Conservation (phyloP, 495 filamentous ascomycete species). For the Glarea lozoyensis region DNA sequence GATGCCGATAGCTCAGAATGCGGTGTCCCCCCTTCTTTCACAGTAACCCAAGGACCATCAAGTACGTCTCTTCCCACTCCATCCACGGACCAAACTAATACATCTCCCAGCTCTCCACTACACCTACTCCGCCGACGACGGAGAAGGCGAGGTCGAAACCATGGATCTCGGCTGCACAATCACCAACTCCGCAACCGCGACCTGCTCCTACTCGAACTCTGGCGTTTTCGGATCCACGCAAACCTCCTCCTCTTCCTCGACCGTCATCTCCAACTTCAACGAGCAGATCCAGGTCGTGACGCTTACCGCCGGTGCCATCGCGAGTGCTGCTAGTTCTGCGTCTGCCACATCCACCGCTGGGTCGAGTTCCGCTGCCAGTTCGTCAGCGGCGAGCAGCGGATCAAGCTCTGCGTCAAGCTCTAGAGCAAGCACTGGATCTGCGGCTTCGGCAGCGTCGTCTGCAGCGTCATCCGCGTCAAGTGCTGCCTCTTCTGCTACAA, state of each 20-base stretch:
- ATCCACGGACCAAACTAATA: too few species aligned
- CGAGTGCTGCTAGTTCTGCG: neutral
- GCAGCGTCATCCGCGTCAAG: neutral
- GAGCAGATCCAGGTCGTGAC: too few species aligned
- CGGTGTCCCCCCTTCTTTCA: slow-evolving; percentile 5
- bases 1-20: neutral
- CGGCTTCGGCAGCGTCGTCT: neutral
- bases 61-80: neutral
- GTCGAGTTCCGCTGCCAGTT: neutral
- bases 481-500: neutral
- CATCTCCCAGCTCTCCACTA: neutral
- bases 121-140: neutral
- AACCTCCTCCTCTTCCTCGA: too few species aligned
- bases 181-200: slow-evolving; percentile 6
- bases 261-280: too few species aligned
- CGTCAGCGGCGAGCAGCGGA: neutral
- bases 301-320: slow-evolving; percentile 5
- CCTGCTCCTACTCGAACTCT: too few species aligned
- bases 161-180: slow-evolving; percentile 8
- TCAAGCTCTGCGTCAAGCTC: neutral
- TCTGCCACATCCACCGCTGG: neutral
- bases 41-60: slow-evolving; percentile 12
- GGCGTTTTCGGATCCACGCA: too few species aligned
- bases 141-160: slow-evolving; percentile 1
- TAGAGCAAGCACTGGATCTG: neutral